Base-by-base conservation (phyloP, 345 rosid genomes). In the Eucalyptus marginata region DNA sequence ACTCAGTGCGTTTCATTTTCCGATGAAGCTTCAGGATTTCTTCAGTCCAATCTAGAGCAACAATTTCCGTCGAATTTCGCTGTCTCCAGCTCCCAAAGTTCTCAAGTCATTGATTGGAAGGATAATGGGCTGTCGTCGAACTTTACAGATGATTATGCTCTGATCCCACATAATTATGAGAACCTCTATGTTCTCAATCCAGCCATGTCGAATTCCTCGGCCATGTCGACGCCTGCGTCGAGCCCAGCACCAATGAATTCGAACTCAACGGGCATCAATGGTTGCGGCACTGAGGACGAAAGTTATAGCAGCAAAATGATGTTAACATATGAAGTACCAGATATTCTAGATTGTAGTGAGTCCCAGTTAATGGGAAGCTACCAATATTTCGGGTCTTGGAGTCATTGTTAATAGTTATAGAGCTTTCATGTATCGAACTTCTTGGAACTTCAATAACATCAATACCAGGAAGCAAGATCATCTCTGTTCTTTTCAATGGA, bases 231-330 rank as follows among this genome's bases (percentile, higher is more conserved):
- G 90, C 90, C 43, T 91, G 88, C 59, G 91, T 95, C 90, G 10
- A 95, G 99, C 89, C 96, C 98, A 24, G 90, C 95, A 50, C 93
- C 96, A 12, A 84, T 96, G 93, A 93, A 94, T 90, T 96, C 98
- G 16, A 92, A 91, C 86, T 94, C 99, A 36, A 94, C 95, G 12
- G 93, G 91, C 81, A 89, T 94, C 89, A 95, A 93, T 4, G 62
- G 59, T 80, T 90, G 94, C 91, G 91, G 94, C 88, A 92, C 93
- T 84, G 97, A 96, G 88, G 99, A 96, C 76, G 99, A 96, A 86
- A 96, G 97, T 90, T 93, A 94, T 52, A 93, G 97, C 90, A 96
- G 98, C 91, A 89, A 91, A 86, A 3, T 76, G 83, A 87, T 94
- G 84, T 91, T 94, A 90, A 93, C 92, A 92, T 95, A 95, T 83